A percentile compares a stretch with the other conserved stretches of the same genome.
phyloP scores from a whole-genome alignment of 2,329 filamentous ascomycete species.

The Colletotrichum sp. region DNA sequence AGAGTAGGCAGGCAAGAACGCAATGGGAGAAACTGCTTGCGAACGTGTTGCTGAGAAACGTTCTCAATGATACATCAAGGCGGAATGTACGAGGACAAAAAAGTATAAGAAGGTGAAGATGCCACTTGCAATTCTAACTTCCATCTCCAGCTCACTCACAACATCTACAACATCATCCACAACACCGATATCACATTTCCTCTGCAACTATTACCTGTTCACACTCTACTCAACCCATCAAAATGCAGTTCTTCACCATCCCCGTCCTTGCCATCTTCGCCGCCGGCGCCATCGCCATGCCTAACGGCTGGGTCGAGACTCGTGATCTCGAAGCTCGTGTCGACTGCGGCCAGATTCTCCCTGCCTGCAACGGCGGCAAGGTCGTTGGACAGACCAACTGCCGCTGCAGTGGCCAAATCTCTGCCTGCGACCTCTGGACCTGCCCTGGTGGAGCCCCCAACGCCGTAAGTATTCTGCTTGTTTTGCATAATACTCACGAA shows the following conservation, averaged over 20 bases:
- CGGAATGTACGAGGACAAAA: not conserved
- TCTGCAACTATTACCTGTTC: not conserved
- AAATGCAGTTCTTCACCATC: not conserved
- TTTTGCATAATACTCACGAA: not conserved
- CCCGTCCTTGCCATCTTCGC: constrained; percentile 6
- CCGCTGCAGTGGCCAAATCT: constrained; percentile 26
- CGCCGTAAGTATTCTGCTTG: constrained; percentile 8
- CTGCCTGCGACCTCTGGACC: constrained; percentile 23
- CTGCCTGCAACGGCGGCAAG: constrained; percentile 24
- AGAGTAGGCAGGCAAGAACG: not conserved
- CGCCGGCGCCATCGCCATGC: constrained; percentile 21
- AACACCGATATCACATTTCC: not conserved
- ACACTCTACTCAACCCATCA: not conserved
- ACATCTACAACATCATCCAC: not conserved
- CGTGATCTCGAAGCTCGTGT: not conserved
- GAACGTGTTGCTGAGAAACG: not conserved
- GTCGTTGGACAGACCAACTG: constrained; percentile 27
- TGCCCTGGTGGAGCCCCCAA: constrained; percentile 22
- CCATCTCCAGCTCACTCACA: not conserved
- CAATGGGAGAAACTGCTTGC: not conserved
- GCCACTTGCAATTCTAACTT: not conserved
- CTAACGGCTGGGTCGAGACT: constrained; percentile 5
- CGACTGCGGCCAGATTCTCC: constrained; percentile 21
- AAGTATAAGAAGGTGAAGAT: not conserved
- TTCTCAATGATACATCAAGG: not conserved